A percentile compares a stretch with the other conserved stretches of the same genome.
phyloP scores from a whole-genome alignment of 257 asterid genomes.

The Capsicum pubescens region DNA sequence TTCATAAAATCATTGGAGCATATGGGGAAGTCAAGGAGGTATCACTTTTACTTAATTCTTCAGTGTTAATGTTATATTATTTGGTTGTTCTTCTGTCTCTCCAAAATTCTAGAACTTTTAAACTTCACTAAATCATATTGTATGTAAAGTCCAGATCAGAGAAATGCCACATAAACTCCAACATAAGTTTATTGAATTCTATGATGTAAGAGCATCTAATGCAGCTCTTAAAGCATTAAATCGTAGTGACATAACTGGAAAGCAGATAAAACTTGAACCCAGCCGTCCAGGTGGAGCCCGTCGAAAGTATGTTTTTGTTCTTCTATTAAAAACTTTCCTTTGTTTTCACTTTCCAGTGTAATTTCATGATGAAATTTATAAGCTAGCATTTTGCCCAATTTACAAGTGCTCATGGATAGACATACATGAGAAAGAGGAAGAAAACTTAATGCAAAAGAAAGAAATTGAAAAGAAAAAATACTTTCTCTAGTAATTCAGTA shows the following conservation, averaged over 20 bases:
- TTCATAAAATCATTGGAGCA: constrained; percentile 88
- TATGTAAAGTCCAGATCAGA: constrained; percentile 25
- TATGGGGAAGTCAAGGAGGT: constrained; percentile 99
- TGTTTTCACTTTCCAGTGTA: background rate
- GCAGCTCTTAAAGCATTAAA: constrained; percentile 94
- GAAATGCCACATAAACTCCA: constrained; percentile 93
- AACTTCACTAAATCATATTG: too few relatives aligned
- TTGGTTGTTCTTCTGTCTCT: too few relatives aligned
- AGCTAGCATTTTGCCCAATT: too few relatives aligned
- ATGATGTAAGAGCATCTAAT: constrained; percentile 90
- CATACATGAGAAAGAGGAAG: too few relatives aligned
- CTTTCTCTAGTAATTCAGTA: too few relatives aligned
- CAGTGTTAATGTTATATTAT: too few relatives aligned
- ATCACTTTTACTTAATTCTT: background rate
- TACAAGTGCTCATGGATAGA: too few relatives aligned
- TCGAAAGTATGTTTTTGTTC: constrained; percentile 57
- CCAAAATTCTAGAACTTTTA: too few relatives aligned
- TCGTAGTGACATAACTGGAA: constrained; percentile 89
- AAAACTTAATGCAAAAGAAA: too few relatives aligned
- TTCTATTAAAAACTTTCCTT: background rate
- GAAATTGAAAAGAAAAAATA: too few relatives aligned
- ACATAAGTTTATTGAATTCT: constrained; percentile 95
- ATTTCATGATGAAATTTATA: too few relatives aligned
- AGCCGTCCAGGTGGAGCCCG: constrained; percentile 98
- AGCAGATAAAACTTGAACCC: constrained; percentile 95